phyloP scores from a whole-genome alignment of 805 yeast genomes.

The Clavispora carvajalis region DNA sequence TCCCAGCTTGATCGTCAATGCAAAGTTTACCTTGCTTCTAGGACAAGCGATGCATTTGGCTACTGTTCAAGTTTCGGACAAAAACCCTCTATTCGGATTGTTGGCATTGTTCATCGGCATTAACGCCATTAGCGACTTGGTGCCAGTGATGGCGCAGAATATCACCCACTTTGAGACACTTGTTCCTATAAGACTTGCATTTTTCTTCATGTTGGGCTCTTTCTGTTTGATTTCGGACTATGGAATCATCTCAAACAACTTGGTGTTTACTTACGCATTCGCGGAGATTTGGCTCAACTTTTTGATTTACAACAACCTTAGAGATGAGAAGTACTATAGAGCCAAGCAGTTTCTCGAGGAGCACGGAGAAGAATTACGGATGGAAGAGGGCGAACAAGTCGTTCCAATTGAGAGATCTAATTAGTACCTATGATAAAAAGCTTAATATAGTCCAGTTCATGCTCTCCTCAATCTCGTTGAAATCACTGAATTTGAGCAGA shows the following conservation, averaged over 20 bases:
- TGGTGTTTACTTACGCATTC: slow-evolving; percentile 55
- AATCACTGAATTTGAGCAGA: slow-evolving; percentile 45
- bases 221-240: slow-evolving; percentile 44
- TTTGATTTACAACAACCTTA: slow-evolving; percentile 53
- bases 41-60: slow-evolving; percentile 57
- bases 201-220: slow-evolving; percentile 46
- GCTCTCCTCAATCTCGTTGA: slow-evolving; percentile 51
- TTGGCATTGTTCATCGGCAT: slow-evolving; percentile 42
- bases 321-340: slow-evolving; percentile 56
- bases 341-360: slow-evolving; percentile 39
- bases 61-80: slow-evolving; percentile 21
- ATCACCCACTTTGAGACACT: slow-evolving; percentile 51
- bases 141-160: slow-evolving; percentile 43
- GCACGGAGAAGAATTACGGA: slow-evolving; percentile 30
- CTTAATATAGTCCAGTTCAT: slow-evolving; percentile 47
- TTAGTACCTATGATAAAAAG: slow-evolving; percentile 18
- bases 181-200: slow-evolving; percentile 51
- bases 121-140: slow-evolving; percentile 47
- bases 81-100: slow-evolving; percentile 46
- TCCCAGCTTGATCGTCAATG: slow-evolving; percentile 38
- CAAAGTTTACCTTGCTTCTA: slow-evolving; percentile 45
- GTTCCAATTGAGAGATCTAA: slow-evolving; percentile 22
- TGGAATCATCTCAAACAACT: slow-evolving; percentile 52
- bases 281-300: slow-evolving; percentile 69
- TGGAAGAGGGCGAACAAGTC: slow-evolving; percentile 25